Evolutionary conservation across 768 basidiomycete species (phyloP), one percentile per base, ranked within the genome.

Genomic region (Phanerodontia chrysosporium): DNA sequence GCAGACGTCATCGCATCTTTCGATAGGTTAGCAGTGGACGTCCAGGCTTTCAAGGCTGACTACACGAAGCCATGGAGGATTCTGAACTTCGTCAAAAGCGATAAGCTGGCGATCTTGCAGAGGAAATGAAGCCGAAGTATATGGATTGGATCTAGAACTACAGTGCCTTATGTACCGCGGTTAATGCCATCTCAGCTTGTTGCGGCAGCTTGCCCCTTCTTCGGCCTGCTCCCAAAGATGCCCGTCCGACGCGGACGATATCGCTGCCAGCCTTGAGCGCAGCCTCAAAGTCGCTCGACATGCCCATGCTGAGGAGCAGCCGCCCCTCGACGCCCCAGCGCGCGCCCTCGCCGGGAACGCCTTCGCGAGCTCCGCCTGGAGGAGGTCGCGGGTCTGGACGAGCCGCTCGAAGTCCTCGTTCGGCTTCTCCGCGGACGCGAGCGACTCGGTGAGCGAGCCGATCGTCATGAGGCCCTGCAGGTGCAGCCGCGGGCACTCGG

Each of bases 401-500:
- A 97, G 77, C 22, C 69, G 72, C 61, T 81, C 81, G 66, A 98
- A 98, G 71, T 98, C 95, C 1, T 80, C 78, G 65, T 89, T 88
- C 35, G 74, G 75, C 58, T 75, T 73, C 36, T 70, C 75, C 0
- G 71, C 74, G 0, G 80, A 78, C 10, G 74, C 67, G 29, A 89
- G 78, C 2, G 92, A 94, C 61, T 85, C 80, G 36, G 85, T 80
- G 54, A 91, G 78, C 18, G 93, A 84, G 1, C 97, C 97, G 64
- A 99, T 98, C 1, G 97, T 98, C 97, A 99, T 99, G 49, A 99
- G 74, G 3, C 97, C 97, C 52, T 86, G 83, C 3, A 98, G 75
- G 22, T 78, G 81, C 29, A 99, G 80, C 18, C 76, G 78, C 1
- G 92, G 89, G 72, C 97, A 99, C 29, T 78, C 73, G 1, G 72